phyloP scores from a whole-genome alignment of 1,284 basidiomycete genomes.

The Flammula alnicola region DNA sequence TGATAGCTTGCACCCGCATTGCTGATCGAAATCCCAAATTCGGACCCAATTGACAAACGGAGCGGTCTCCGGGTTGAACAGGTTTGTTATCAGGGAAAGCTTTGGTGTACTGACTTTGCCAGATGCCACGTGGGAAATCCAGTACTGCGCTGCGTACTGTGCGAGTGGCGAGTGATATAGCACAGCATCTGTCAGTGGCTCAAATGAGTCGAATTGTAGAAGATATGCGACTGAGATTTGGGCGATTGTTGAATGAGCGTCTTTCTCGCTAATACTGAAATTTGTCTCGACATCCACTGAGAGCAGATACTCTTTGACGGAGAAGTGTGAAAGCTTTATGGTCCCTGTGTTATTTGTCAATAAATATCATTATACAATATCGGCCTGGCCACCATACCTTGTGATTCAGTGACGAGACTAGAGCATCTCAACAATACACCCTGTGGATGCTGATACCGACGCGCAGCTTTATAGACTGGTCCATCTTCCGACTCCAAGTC shows the following conservation, averaged over 20 bases:
- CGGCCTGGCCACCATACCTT: neutral
- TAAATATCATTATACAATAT: neutral
- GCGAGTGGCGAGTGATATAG: neutral
- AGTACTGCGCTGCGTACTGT: neutral
- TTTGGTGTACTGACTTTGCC: neutral
- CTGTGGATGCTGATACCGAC: neutral
- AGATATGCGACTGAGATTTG: neutral
- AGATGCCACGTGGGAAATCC: neutral
- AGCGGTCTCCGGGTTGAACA: neutral
- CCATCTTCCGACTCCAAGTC: neutral
- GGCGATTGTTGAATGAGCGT: neutral
- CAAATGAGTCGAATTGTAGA: neutral
- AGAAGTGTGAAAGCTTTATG: slow-evolving; percentile 5
- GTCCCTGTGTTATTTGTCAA: neutral
- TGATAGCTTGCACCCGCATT: neutral
- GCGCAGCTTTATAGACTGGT: neutral
- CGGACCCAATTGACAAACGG: neutral
- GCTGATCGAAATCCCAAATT: neutral
- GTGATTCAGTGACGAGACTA: neutral
- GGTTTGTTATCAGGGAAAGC: neutral
- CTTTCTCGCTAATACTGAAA: neutral
- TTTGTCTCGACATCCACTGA: neutral
- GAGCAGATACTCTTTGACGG: slow-evolving; percentile 11
- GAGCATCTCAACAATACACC: neutral
- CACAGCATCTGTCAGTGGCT: neutral